These are phyloP conservation scores for Salix purpurea DNA, from an alignment of 345 rosid species.

Conservation along the genomic window DNA sequence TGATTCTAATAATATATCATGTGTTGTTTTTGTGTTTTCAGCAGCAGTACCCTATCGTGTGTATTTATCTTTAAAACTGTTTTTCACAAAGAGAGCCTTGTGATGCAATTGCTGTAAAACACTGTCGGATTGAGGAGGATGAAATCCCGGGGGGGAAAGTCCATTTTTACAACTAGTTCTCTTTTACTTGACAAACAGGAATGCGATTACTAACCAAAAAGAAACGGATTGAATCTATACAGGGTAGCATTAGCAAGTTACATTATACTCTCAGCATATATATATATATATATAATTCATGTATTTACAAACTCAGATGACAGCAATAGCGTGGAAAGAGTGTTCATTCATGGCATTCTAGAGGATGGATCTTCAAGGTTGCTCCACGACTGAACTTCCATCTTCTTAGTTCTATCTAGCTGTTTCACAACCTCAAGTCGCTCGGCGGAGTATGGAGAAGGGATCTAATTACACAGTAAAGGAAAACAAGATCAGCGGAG, in stretches of 20 bases:
- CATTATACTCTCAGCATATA: background rate
- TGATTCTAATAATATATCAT: no score
- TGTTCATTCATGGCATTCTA: background rate
- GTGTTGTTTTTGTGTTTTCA: no score
- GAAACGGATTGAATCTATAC: background rate
- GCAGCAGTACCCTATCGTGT: no score
- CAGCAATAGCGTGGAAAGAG: background rate
- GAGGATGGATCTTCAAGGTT: slow-evolving; percentile 12
- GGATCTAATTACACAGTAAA: slow-evolving; percentile 38
- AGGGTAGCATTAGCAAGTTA: background rate
- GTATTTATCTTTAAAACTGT: no score
- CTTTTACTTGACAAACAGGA: no score
- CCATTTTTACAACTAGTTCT: background rate
- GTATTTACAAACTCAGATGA: slow-evolving; percentile 10
- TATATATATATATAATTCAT: background rate
- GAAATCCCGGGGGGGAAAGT: no score
- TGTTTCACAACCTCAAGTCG: slow-evolving; percentile 58
- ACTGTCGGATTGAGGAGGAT: no score
- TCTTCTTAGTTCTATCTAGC: slow-evolving; percentile 49
- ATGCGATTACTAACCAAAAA: background rate
- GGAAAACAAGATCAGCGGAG: slow-evolving; percentile 10
- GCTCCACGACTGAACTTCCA: slow-evolving; percentile 42
- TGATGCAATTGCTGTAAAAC: no score
- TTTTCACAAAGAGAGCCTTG: no score
- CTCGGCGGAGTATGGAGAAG: slow-evolving; percentile 54